phyloP scores from a whole-genome alignment of 163 green algal species.

The Trebouxia gelatinosa region DNA sequence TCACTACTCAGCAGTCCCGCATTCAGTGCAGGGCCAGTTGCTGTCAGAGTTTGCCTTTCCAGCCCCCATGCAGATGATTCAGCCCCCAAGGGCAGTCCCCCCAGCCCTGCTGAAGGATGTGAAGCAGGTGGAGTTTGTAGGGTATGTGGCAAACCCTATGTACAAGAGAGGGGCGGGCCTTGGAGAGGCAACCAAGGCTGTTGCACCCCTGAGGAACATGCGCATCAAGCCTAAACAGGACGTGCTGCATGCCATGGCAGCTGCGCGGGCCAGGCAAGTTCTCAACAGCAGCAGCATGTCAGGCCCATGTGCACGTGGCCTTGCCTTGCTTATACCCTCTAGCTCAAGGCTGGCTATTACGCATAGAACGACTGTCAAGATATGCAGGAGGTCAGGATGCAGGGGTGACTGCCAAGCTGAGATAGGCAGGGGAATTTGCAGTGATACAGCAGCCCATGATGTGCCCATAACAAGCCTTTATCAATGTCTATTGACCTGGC shows the following conservation, averaged over 20 bases:
- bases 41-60: slow-evolving; percentile 51
- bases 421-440: too few species aligned
- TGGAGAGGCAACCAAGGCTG: slow-evolving; percentile 45
- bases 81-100: slow-evolving; percentile 61
- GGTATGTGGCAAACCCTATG: slow-evolving; percentile 76
- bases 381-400: too few species aligned
- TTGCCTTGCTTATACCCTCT: too few species aligned
- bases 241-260: not conserved
- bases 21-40: slow-evolving; percentile 36
- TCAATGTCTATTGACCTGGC: too few species aligned
- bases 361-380: too few species aligned
- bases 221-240: slow-evolving; percentile 41
- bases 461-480: too few species aligned
- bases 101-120: slow-evolving; percentile 47
- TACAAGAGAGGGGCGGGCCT: slow-evolving; percentile 50
- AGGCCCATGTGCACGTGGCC: too few species aligned
- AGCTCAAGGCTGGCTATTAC: too few species aligned
- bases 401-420: too few species aligned
- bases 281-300: too few species aligned
- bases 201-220: slow-evolving; percentile 56
- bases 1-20: too few species aligned
- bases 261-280: not conserved
- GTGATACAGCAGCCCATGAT: too few species aligned
- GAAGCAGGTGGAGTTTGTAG: slow-evolving; percentile 76
- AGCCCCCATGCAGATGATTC: slow-evolving; percentile 44